Percentiles rank a stretch among this genome's conserved stretches.
Evolutionary conservation across 2,329 filamentous ascomycete genomes (phyloP).

Genomic region (Alternaria incomplexa): DNA sequence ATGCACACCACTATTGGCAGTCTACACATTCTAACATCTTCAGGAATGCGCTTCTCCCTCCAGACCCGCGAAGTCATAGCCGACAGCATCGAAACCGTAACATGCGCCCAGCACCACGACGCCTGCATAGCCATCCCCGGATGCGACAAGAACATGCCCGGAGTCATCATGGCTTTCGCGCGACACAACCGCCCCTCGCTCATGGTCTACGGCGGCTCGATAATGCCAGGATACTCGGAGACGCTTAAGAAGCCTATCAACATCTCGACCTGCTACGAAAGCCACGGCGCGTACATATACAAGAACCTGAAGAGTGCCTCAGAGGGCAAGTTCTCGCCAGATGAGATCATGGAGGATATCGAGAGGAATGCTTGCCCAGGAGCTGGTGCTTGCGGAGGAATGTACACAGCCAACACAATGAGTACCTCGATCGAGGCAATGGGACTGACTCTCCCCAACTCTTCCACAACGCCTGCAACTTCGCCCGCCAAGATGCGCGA

Average conservation of each 20-base stretch:
- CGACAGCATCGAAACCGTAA: conserved; percentile 92
- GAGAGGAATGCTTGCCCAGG: conserved; percentile 79
- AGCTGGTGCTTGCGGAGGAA: conserved; percentile 83
- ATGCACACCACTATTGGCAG: background rate
- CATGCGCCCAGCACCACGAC: conserved; percentile 89
- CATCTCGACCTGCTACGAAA: conserved; percentile 87
- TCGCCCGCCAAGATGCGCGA: conserved; percentile 86
- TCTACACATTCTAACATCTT: background rate
- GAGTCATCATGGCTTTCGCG: conserved; percentile 86
- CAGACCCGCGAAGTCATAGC: conserved; percentile 92
- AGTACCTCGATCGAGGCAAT: conserved; percentile 71
- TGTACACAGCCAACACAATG: conserved; percentile 97
- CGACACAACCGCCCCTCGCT: conserved; percentile 90
- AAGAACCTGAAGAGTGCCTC: conserved; percentile 74
- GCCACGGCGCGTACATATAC: conserved; percentile 81
- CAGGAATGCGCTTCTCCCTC: conserved; percentile 91
- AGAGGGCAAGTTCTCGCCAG: conserved; percentile 70
- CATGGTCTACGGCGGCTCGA: conserved; percentile 95
- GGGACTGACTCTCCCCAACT: conserved; percentile 81
- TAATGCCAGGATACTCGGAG: conserved; percentile 81
- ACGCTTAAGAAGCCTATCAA: conserved; percentile 82
- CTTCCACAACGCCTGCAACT: conserved; percentile 80
- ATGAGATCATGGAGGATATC: conserved; percentile 84
- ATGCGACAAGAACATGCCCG: conserved; percentile 98
- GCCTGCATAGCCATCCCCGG: conserved; percentile 92